phyloP scores from a whole-genome alignment of 2,329 filamentous ascomycete species.

The Fusarium brachygibbosum region DNA sequence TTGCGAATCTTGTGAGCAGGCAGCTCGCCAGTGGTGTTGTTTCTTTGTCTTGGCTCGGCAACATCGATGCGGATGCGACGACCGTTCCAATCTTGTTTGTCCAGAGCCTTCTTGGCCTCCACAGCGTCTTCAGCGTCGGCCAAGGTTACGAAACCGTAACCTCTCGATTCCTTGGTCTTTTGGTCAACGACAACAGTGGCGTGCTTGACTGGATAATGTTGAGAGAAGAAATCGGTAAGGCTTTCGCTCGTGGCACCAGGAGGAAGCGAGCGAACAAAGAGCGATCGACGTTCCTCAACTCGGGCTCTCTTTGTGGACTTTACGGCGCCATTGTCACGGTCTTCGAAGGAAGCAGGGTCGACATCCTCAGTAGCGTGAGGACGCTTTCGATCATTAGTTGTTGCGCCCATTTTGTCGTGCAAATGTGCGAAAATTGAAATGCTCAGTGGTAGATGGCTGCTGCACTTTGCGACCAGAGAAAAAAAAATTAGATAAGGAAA shows the following conservation, averaged over 20 bases:
- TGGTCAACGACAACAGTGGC: slow-evolving; percentile 92
- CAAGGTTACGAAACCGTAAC: slow-evolving; percentile 97
- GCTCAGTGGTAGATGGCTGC: slow-evolving; percentile 2
- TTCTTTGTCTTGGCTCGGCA: slow-evolving; percentile 85
- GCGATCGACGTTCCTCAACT: slow-evolving; percentile 74
- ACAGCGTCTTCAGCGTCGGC: slow-evolving; percentile 92
- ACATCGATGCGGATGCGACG: slow-evolving; percentile 88
- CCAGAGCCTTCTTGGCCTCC: slow-evolving; percentile 83
- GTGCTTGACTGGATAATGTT: slow-evolving; percentile 95
- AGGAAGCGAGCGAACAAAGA: slow-evolving; percentile 93
- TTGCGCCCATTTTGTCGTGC: slow-evolving; percentile 48
- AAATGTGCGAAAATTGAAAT: slow-evolving; percentile 12
- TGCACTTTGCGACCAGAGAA: slow-evolving; percentile 31
- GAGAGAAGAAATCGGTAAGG: slow-evolving; percentile 90
- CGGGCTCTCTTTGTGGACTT: slow-evolving; percentile 67
- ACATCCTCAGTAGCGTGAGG: slow-evolving; percentile 52
- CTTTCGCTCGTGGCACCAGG: slow-evolving; percentile 82
- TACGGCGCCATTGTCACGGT: slow-evolving; percentile 51
- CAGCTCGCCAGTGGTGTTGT: slow-evolving; percentile 61
- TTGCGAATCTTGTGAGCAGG: slow-evolving; percentile 67
- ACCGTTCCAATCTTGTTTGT: slow-evolving; percentile 82
- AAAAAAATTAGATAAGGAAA: slow-evolving; percentile 31
- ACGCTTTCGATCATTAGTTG: slow-evolving; percentile 55
- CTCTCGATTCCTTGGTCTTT: slow-evolving; percentile 86
- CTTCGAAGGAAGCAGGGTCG: slow-evolving; percentile 50